These are phyloP conservation scores for Euryodendron excelsum DNA, from an alignment of 148 eudicot genomes.

Conservation along the genomic window DNA sequence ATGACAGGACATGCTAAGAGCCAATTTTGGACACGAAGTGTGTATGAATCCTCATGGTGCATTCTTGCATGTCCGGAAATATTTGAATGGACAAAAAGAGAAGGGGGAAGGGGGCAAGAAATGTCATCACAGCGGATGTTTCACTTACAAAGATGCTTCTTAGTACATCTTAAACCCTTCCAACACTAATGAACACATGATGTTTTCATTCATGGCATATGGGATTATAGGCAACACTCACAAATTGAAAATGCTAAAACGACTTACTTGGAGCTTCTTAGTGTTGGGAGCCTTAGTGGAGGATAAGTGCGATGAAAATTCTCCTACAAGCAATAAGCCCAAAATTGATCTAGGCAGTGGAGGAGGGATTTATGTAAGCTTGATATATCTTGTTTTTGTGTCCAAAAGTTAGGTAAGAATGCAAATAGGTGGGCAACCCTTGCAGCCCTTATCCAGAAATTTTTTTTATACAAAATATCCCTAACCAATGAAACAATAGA, in stretches of 20 bases:
- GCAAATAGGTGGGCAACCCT: too few relatives aligned
- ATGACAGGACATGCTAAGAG: not conserved
- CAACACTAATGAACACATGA: not conserved
- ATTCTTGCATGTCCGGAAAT: not conserved
- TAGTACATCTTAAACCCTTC: not conserved
- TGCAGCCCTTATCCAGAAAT: too few relatives aligned
- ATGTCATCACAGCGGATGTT: not conserved
- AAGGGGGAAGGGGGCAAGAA: not conserved
- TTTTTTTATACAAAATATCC: too few relatives aligned
- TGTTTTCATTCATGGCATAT: not conserved
- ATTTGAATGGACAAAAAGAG: not conserved
- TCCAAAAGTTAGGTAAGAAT: too few relatives aligned
- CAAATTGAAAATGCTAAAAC: not conserved
- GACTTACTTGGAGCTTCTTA: not conserved
- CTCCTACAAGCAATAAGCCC: not conserved
- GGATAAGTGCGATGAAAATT: not conserved
- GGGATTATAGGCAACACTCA: not conserved
- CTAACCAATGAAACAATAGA: too few relatives aligned
- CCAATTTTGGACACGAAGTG: not conserved
- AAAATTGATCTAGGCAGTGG: not conserved
- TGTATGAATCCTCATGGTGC: not conserved
- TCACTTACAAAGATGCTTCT: not conserved
- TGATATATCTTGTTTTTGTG: too few relatives aligned
- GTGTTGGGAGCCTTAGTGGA: not conserved
- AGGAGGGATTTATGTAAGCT: too few relatives aligned